Conservation (phyloP, 2,329 filamentous ascomycete species). For the Penicillium hordei region DNA sequence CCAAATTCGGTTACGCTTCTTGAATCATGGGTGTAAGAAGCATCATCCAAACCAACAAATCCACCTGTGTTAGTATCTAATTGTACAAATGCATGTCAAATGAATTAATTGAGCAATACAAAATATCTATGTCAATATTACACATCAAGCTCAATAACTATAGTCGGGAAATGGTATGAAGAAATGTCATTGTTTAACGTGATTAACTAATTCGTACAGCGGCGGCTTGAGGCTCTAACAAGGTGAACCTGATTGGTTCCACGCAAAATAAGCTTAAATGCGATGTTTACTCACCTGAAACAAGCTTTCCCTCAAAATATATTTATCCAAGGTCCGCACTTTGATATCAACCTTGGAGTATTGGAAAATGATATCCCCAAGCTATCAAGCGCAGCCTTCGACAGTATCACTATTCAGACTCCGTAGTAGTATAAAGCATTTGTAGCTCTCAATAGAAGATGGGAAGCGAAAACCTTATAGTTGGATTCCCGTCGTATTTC, state of each 20-base stretch:
- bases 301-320: neutral
- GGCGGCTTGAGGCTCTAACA: neutral
- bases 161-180: neutral
- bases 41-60: neutral
- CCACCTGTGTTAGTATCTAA: neutral
- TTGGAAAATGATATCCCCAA: neutral
- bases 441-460: too few relatives aligned
- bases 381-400: too few relatives aligned
- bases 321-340: neutral
- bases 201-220: neutral
- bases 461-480: too few relatives aligned
- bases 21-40: neutral
- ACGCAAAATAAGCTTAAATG: neutral
- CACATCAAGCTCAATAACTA: neutral
- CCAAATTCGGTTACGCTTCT: neutral
- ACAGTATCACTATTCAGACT: too few relatives aligned
- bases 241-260: neutral
- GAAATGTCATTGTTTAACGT: neutral
- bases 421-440: too few relatives aligned
- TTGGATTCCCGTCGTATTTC: too few relatives aligned
- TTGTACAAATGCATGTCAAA: neutral
- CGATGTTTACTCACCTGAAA: neutral
- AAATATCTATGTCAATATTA: too few relatives aligned
- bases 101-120: neutral
- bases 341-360: neutral